phyloP scores from a whole-genome alignment of 1,284 basidiomycete genomes.

The Vanrija sp. region DNA sequence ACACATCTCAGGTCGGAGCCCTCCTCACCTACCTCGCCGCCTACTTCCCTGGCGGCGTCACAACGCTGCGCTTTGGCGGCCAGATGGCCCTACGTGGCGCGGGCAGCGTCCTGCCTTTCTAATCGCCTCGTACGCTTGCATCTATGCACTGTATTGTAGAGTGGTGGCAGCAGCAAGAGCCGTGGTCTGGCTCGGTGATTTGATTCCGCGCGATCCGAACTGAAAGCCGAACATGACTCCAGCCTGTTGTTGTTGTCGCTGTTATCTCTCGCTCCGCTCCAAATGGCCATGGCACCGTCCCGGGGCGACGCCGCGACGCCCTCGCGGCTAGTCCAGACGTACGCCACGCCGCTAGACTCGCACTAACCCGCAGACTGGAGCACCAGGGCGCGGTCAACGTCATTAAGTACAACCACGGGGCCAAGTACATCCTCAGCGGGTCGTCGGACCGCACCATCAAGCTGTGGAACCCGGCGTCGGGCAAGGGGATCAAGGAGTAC shows the following conservation, averaged over 20 bases:
- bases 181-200: no score
- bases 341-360: not conserved
- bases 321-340: conserved; percentile 28
- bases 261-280: not conserved
- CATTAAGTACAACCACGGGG: conserved; percentile 76
- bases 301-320: conserved; percentile 22
- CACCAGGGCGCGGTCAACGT: conserved; percentile 82
- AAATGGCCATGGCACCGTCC: conserved; percentile 22
- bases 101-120: conserved; percentile 71
- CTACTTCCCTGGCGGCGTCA: conserved; percentile 76
- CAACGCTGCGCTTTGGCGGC: conserved; percentile 74
- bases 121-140: not conserved
- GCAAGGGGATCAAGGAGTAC: conserved; percentile 86
- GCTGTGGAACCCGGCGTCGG: conserved; percentile 82
- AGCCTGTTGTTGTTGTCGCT: no score
- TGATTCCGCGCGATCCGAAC: no score
- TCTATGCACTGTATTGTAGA: no score
- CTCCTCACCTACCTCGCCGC: conserved; percentile 81
- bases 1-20: conserved; percentile 60
- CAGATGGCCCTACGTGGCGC: conserved; percentile 77
- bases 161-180: no score
- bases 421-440: conserved; percentile 83
- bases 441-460: conserved; percentile 84
- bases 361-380: conserved; percentile 31
- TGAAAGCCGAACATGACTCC: no score